These are phyloP conservation scores for Adiantum capillusveneris DNA, from an alignment of 75 land plant species.

Conservation along the genomic window DNA sequence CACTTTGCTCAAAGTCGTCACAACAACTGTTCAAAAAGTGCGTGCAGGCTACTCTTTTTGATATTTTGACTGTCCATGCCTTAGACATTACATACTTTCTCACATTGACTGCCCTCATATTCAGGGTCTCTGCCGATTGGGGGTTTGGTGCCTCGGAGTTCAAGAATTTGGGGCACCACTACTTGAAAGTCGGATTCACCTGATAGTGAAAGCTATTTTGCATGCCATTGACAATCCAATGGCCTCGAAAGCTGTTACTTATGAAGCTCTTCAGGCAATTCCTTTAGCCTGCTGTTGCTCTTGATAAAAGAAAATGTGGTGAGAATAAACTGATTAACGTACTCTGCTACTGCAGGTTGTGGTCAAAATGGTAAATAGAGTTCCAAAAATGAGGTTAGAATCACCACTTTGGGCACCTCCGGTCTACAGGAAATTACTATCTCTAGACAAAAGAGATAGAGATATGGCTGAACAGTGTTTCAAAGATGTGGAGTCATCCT, in stretches of 20 bases:
- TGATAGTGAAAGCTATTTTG: constrained; percentile 36
- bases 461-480: constrained; percentile 53
- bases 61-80: too few relatives aligned
- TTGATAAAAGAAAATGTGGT: not conserved
- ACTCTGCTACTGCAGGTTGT: constrained; percentile 40
- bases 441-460: constrained; percentile 46
- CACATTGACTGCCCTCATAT: not conserved
- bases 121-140: constrained; percentile 57
- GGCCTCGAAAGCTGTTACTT: constrained; percentile 56
- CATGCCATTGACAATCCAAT: constrained; percentile 59
- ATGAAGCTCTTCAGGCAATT: constrained; percentile 61
- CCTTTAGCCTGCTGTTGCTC: not conserved
- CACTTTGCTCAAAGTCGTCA: not conserved
- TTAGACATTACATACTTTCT: too few relatives aligned
- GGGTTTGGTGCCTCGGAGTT: constrained; percentile 64
- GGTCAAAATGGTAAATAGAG: constrained; percentile 27
- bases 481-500: constrained; percentile 20
- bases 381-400: constrained; percentile 31
- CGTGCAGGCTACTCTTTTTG: not conserved
- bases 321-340: too few relatives aligned
- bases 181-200: constrained; percentile 16
- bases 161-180: constrained; percentile 36
- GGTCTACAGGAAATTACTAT: constrained; percentile 53
- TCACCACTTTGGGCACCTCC: constrained; percentile 49
- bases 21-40: not conserved